Conservation (phyloP, 495 filamentous ascomycete genomes). For the Podospora sp. region DNA sequence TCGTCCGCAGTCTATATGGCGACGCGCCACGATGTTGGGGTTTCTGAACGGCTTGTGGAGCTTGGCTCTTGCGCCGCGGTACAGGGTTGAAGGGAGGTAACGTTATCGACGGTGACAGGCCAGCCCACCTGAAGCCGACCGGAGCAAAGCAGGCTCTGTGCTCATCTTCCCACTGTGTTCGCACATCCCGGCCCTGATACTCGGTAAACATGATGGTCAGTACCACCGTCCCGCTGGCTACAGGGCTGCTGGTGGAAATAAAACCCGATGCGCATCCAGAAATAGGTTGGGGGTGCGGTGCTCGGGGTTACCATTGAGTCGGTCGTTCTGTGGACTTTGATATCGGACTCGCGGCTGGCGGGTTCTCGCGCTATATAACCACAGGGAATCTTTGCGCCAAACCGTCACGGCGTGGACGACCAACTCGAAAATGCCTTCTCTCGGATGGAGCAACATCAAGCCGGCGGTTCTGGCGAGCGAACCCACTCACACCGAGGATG, state of each 20-base stretch:
- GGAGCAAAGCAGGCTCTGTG: conserved; percentile 1
- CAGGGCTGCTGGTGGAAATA: not conserved
- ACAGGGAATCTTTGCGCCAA: not conserved
- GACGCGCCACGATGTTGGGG: not conserved
- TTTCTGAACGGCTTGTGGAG: not conserved
- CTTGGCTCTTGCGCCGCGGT: not conserved
- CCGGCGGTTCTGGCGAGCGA: conserved; percentile 3
- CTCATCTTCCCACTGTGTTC: not conserved
- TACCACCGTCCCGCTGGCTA: not conserved
- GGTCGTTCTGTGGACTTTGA: not conserved
- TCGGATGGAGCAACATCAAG: conserved; percentile 12
- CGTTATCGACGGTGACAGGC: not conserved
- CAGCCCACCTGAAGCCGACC: not conserved
- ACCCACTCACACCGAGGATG: not conserved
- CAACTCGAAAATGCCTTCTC: not conserved
- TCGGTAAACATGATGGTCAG: conserved; percentile 13
- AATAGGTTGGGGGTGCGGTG: not conserved
- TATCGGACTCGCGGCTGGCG: not conserved
- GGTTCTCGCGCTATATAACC: not conserved
- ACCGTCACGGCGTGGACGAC: not conserved
- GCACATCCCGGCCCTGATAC: conserved; percentile 6
- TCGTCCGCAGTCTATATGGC: not conserved
- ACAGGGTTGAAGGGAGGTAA: not conserved
- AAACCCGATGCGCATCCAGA: not conserved
- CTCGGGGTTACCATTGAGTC: not conserved